Evolutionary conservation across 768 basidiomycete genomes (phyloP).

Genomic region (Chiua virens): DNA sequence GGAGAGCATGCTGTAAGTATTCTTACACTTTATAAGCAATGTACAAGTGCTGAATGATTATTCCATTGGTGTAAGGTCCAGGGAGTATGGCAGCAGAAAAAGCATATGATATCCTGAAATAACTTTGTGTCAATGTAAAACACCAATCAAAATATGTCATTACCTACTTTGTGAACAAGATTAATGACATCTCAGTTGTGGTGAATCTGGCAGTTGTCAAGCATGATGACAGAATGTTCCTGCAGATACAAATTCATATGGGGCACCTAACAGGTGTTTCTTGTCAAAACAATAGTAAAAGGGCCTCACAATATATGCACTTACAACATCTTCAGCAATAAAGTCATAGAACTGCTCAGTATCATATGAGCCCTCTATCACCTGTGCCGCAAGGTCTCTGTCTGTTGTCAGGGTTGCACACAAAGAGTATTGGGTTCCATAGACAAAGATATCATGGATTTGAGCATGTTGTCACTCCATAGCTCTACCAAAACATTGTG

Average conservation of each 20-base stretch:
- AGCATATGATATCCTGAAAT: not conserved
- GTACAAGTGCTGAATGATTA: not conserved
- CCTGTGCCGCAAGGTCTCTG: not conserved
- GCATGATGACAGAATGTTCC: not conserved
- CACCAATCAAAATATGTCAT: not conserved
- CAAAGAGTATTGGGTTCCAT: conserved; percentile 33
- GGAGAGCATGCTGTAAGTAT: too few relatives aligned
- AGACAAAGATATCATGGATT: conserved; percentile 23
- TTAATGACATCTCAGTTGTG: conserved; percentile 1
- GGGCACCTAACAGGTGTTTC: not conserved
- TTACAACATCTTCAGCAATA: conserved; percentile 15
- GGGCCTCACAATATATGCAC: not conserved
- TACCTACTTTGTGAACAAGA: not conserved
- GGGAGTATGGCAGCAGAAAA: not conserved
- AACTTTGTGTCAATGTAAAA: not conserved
- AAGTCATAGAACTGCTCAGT: conserved; percentile 36
- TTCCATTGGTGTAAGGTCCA: not conserved
- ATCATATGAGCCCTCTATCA: conserved; percentile 36
- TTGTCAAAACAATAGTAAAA: too few relatives aligned
- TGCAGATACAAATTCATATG: not conserved
- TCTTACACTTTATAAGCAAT: not conserved
- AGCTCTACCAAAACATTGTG: conserved; percentile 28
- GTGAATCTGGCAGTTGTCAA: conserved; percentile 5
- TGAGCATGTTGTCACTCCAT: conserved; percentile 18
- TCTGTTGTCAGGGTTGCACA: conserved; percentile 33